Evolutionary conservation across 2,329 filamentous ascomycete species (phyloP), one percentile per base, ranked within the genome.

Genomic region (Madurella fahalii): DNA sequence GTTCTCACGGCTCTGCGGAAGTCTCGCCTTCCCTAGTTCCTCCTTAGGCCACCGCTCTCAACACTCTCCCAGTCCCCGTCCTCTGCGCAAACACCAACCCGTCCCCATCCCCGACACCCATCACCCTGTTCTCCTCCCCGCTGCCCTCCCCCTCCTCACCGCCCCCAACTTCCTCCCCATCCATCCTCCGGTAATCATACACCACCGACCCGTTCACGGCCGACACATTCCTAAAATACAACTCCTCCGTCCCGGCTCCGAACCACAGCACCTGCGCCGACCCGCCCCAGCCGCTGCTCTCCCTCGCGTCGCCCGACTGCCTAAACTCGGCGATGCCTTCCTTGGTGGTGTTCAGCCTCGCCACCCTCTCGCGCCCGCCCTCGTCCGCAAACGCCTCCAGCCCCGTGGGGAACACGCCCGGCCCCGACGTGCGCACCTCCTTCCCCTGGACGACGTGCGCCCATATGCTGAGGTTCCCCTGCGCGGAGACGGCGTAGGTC

Each of bases 241-340:
- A 69, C 65, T 77, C 70, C 47, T 66, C 69, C 17, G 63, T 15
- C 17, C 13, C 49, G 17, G 34, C 79, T 64, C 5, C 78, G 57
- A 88, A 82, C 7, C 62, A 67, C 57, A 86, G 80, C 2, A 72
- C 68, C 67, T 89, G 84, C 53, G 74, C 74, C 7, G 80, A 83
- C 20, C 69, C 75, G 8, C 84, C 84, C 49, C 71, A 79, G 15
- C 80, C 80, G 15, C 70, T 77, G 47, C 77, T 76, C 48, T 66
- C 72, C 57, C 71, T 75, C 58, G 72, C 71, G 11, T 78, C 73
- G 34, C 65, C 76, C 50, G 66, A 67, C 49, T 74, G 71, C n/a
- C 75, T 71, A 65, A 83, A 87, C 31, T 65, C 69, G 5, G 83
- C 85, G 5, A 74, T 78, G 32, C 83, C 84, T 40, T 81, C 79